Evolutionary conservation across 306 rosid species (phyloP).

Genomic region (Castanopsis chinensis): DNA sequence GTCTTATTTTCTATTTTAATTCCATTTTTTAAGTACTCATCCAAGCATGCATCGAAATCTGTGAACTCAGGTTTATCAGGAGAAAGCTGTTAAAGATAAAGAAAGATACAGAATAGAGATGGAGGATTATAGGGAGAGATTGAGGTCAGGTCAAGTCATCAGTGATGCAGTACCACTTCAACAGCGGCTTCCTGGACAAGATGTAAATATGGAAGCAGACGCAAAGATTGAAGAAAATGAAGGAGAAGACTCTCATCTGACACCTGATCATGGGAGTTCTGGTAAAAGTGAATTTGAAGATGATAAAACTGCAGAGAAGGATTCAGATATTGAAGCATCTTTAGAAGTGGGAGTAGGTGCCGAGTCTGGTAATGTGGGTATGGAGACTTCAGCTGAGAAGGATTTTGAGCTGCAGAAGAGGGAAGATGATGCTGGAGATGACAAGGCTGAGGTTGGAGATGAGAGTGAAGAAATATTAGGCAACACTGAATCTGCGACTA

Average conservation of each 20-base stretch:
- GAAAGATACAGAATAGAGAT: slow-evolving; percentile 77
- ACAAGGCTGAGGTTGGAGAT: slow-evolving; percentile 12
- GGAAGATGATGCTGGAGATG: slow-evolving; percentile 21
- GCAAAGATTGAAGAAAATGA: slow-evolving; percentile 44
- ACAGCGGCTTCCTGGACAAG: slow-evolving; percentile 58
- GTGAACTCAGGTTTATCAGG: slow-evolving; percentile 70
- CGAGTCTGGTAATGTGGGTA: slow-evolving; percentile 30
- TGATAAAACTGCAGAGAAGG: slow-evolving; percentile 34
- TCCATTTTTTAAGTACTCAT: not conserved
- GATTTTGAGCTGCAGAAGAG: slow-evolving; percentile 27
- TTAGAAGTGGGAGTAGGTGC: slow-evolving; percentile 23
- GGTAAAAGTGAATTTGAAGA: slow-evolving; percentile 54
- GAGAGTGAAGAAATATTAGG: slow-evolving; percentile 12
- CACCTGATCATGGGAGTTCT: slow-evolving; percentile 43
- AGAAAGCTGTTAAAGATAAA: slow-evolving; percentile 79
- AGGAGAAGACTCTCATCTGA: slow-evolving; percentile 34
- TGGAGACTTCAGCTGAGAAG: slow-evolving; percentile 26
- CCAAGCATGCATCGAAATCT: slow-evolving; percentile 13
- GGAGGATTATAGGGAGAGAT: slow-evolving; percentile 72
- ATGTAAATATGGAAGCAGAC: slow-evolving; percentile 40
- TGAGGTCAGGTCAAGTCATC: slow-evolving; percentile 50
- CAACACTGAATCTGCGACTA: not conserved
- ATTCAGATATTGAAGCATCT: slow-evolving; percentile 29
- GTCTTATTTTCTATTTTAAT: not conserved
- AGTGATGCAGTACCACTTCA: slow-evolving; percentile 75